A percentile compares a stretch with the other conserved stretches of the same genome.
Evolutionary conservation across 2,329 filamentous ascomycete genomes (phyloP).

Genomic region (Mycocentrospora acerina): DNA sequence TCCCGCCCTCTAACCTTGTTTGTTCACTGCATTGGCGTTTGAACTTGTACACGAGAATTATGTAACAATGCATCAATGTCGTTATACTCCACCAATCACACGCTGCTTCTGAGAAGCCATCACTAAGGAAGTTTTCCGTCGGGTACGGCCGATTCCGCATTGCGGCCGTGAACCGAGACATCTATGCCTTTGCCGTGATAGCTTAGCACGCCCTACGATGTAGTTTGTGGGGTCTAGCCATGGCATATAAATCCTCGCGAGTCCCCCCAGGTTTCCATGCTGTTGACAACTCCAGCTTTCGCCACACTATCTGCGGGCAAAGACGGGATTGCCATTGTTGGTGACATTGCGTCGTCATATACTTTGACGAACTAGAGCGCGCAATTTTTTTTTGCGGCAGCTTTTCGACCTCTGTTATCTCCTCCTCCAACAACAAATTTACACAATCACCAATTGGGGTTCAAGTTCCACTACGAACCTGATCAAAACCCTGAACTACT

Average conservation of each 20-base stretch:
- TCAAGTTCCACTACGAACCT: constrained; percentile 1
- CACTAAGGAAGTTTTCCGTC: constrained; percentile 6
- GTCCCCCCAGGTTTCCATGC: constrained; percentile 5
- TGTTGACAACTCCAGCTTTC: neutral
- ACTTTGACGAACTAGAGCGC: constrained; percentile 1
- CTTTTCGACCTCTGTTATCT: neutral
- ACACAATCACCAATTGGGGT: no score
- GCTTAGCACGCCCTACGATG: constrained; percentile 2
- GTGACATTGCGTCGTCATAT: constrained; percentile 8
- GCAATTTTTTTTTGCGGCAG: constrained; percentile 2
- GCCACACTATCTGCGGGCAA: neutral
- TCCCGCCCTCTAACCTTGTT: neutral
- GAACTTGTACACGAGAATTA: neutral
- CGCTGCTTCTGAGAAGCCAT: constrained; percentile 2
- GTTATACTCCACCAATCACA: constrained; percentile 16
- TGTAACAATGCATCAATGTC: constrained; percentile 10
- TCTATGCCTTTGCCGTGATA: constrained; percentile 2
- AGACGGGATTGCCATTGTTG: constrained; percentile 1
- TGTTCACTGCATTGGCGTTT: neutral
- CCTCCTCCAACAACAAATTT: no score
- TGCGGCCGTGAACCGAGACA: constrained; percentile 12
- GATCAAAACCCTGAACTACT: constrained; percentile 2
- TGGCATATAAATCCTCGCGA: constrained; percentile 17
- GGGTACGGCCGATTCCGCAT: constrained; percentile 25
- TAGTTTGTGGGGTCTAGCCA: constrained; percentile 9